A percentile compares a stretch with the other conserved stretches of the same genome.
Conservation (phyloP, 75 land plant species). For the Cunninghamia lanceolata region DNA sequence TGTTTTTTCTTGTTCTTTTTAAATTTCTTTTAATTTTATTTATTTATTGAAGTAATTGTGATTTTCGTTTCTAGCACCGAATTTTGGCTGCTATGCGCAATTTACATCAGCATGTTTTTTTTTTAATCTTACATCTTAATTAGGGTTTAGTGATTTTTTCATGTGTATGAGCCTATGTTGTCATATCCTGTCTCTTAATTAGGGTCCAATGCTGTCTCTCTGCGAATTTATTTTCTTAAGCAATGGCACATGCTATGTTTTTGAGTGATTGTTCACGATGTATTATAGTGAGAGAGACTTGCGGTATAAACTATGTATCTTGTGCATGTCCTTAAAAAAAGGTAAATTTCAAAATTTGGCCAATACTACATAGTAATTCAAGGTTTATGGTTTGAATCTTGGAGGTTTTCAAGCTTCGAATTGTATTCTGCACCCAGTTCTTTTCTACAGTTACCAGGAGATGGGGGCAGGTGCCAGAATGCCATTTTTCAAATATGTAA, state of each 20-base stretch:
- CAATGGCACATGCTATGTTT: no score
- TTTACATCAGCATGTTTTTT: neutral
- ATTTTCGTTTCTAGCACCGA: neutral
- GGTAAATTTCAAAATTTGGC: neutral
- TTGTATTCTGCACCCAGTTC: no score
- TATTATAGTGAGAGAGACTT: no score
- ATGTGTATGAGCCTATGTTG: neutral
- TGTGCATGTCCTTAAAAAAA: no score
- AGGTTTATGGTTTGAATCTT: neutral
- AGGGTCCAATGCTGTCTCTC: neutral
- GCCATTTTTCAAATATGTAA: no score
- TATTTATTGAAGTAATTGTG: neutral
- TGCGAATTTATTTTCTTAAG: neutral
- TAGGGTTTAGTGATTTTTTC: neutral
- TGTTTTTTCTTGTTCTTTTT: no score
- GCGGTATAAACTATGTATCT: no score
- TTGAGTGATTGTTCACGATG: no score
- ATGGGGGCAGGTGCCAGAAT: no score
- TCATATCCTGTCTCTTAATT: neutral
- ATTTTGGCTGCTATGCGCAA: slow-evolving; percentile 2
- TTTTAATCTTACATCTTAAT: neutral
- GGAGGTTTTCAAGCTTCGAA: no score
- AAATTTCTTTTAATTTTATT: no score
- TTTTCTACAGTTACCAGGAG: no score
- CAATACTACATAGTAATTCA: neutral